Evolutionary conservation across 1,284 basidiomycete species (phyloP).

Genomic region (Rhizoctonia solani): DNA sequence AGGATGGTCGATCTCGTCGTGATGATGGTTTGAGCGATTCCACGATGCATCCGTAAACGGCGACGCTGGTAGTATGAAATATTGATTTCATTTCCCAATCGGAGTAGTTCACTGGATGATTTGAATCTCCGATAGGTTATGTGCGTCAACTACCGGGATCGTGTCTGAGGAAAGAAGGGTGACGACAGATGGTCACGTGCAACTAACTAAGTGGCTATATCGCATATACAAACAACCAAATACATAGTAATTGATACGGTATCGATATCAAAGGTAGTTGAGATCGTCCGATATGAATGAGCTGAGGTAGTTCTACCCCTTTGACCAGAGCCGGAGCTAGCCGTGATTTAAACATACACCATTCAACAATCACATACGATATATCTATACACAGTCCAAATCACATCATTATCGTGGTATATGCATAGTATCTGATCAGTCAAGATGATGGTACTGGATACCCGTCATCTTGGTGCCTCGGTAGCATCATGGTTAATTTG

Average conservation of each 20-base stretch:
- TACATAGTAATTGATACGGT: not conserved
- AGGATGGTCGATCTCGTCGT: slow-evolving; percentile 21
- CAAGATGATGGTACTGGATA: too few relatives aligned
- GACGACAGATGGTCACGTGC: not conserved
- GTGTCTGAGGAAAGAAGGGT: not conserved
- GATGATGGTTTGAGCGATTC: not conserved
- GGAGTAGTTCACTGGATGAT: not conserved
- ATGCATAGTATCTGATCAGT: too few relatives aligned
- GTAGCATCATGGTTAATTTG: too few relatives aligned
- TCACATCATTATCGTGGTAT: too few relatives aligned
- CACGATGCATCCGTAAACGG: slow-evolving; percentile 2
- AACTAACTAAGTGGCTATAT: not conserved
- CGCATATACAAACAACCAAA: not conserved
- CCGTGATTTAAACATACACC: not conserved
- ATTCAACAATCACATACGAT: not conserved
- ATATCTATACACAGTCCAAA: not conserved
- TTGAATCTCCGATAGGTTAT: not conserved
- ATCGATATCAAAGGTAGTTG: not conserved
- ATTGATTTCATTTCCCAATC: slow-evolving; percentile 1
- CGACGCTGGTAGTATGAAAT: not conserved
- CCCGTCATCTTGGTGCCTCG: too few relatives aligned
- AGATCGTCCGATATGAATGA: not conserved
- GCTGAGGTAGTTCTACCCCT: too few relatives aligned
- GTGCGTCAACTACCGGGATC: not conserved
- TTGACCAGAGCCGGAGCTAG: too few relatives aligned